Conservation (phyloP, 169 alveolate genomes). For the Plasmodium knowlesi region DNA sequence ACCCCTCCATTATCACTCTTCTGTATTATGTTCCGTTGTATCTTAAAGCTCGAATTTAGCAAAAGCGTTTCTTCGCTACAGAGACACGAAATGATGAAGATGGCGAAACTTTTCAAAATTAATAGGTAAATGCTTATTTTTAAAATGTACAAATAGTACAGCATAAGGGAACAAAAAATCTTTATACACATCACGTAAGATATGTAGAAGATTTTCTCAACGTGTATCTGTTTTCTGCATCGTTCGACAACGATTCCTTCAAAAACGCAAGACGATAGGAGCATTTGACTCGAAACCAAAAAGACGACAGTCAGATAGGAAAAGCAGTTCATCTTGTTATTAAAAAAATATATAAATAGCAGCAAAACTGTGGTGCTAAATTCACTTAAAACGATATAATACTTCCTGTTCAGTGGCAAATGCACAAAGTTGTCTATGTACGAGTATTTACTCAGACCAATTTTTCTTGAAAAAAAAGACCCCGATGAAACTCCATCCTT, state of each 20-base stretch:
- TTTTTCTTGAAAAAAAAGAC: slow-evolving; percentile 26
- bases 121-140: slow-evolving; percentile 51
- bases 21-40: slow-evolving; percentile 19
- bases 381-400: slow-evolving; percentile 55
- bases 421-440: slow-evolving; percentile 28
- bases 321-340: slow-evolving; percentile 43
- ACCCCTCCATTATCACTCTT: slow-evolving; percentile 33
- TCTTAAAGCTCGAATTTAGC: slow-evolving; percentile 8
- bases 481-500: slow-evolving; percentile 39
- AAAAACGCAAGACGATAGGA: slow-evolving; percentile 56
- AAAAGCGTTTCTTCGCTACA: slow-evolving; percentile 72
- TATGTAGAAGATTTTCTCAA: slow-evolving; percentile 57
- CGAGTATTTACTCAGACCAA: neutral
- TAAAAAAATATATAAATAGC: slow-evolving; percentile 33
- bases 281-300: slow-evolving; percentile 52
- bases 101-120: slow-evolving; percentile 40
- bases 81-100: slow-evolving; percentile 42
- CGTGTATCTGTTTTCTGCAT: slow-evolving; percentile 34
- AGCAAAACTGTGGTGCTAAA: slow-evolving; percentile 22
- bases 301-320: slow-evolving; percentile 21
- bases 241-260: slow-evolving; percentile 69
- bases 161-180: slow-evolving; percentile 49
- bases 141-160: slow-evolving; percentile 46
- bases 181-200: slow-evolving; percentile 66
- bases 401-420: slow-evolving; percentile 57